Evolutionary conservation across 805 yeast species (phyloP).

Genomic region (Priceomyces melissophilus): DNA sequence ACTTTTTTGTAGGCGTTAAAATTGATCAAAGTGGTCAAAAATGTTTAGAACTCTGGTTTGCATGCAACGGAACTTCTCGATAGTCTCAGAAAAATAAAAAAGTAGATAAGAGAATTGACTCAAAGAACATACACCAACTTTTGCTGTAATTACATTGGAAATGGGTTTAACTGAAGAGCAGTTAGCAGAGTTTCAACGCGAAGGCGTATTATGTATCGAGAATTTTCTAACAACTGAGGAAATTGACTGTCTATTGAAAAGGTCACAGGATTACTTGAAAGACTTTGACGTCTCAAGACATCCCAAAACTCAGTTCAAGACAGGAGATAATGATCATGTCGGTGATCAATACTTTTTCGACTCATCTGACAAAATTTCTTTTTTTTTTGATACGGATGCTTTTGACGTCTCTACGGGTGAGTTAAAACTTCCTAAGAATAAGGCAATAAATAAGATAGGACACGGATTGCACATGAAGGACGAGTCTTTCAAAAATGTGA

Average conservation of each 20-base stretch:
- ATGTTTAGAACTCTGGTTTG: too few relatives aligned
- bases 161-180: conserved; percentile 46
- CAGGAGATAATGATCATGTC: conserved; percentile 56
- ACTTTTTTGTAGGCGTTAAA: not conserved
- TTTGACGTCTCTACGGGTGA: conserved; percentile 48
- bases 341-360: conserved; percentile 71
- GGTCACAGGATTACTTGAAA: conserved; percentile 43
- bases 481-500: conserved; percentile 44
- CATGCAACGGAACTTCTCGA: too few relatives aligned
- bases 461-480: conserved; percentile 68
- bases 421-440: conserved; percentile 48
- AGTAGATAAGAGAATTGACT: not conserved
- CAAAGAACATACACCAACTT: not conserved
- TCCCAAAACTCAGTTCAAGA: conserved; percentile 69
- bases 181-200: conserved; percentile 42
- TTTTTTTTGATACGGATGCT: conserved; percentile 71
- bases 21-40: too few relatives aligned
- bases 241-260: conserved; percentile 36
- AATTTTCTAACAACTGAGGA: conserved; percentile 47
- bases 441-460: conserved; percentile 73
- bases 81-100: not conserved
- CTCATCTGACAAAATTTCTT: conserved; percentile 66
- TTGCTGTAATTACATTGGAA: not conserved
- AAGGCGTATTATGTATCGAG: conserved; percentile 63
- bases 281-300: conserved; percentile 54